A percentile compares a stretch with the other conserved stretches of the same genome.
Conservation (phyloP, 169 alveolate genomes). For the Cryptosporidium ryanae region DNA sequence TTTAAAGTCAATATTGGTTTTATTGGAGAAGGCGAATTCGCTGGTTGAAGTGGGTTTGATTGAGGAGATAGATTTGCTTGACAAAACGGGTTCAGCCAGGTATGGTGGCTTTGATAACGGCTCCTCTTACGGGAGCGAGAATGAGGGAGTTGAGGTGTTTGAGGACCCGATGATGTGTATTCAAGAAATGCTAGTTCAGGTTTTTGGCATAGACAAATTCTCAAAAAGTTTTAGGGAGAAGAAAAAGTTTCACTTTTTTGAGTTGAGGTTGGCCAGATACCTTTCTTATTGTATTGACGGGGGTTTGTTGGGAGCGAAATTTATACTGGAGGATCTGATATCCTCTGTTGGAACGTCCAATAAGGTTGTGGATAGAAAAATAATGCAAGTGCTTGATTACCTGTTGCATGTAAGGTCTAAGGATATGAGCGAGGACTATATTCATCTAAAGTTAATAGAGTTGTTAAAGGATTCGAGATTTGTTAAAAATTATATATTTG, state of each 20-base stretch:
- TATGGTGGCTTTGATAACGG: neutral
- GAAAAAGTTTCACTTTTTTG: slow-evolving; percentile 50
- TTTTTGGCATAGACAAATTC: slow-evolving; percentile 50
- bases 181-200: slow-evolving; percentile 61
- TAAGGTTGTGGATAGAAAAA: slow-evolving; percentile 29
- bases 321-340: slow-evolving; percentile 50
- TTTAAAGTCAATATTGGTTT: slow-evolving; percentile 32
- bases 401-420: slow-evolving; percentile 60
- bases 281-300: slow-evolving; percentile 69
- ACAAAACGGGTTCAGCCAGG: slow-evolving; percentile 48
- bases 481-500: slow-evolving; percentile 46
- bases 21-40: slow-evolving; percentile 46
- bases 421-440: slow-evolving; percentile 39
- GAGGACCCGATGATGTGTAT: slow-evolving; percentile 72
- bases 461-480: slow-evolving; percentile 48
- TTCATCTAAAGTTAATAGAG: slow-evolving; percentile 32
- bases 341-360: slow-evolving; percentile 50
- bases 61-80: slow-evolving; percentile 54
- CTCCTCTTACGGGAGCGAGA: neutral
- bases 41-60: slow-evolving; percentile 46
- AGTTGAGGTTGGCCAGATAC: slow-evolving; percentile 62
- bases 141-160: slow-evolving; percentile 33
- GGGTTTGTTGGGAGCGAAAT: slow-evolving; percentile 65
- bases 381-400: slow-evolving; percentile 63
- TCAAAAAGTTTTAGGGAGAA: slow-evolving; percentile 29